These are phyloP conservation scores for Flaveria linearis DNA, from an alignment of 129 eudicot species.

Conservation along the genomic window DNA sequence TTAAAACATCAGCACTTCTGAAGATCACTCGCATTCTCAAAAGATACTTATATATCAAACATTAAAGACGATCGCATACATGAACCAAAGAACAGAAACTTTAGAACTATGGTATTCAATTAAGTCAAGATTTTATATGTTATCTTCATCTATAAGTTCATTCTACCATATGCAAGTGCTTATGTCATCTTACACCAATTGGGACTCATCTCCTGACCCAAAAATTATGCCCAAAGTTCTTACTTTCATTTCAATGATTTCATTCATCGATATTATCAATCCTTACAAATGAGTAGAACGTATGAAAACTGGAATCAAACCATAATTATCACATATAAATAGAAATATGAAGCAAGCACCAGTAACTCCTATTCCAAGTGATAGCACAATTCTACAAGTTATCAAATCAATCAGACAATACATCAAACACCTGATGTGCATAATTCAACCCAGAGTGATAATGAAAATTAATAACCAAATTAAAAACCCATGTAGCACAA, in stretches of 20 bases:
- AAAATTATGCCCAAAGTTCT: neutral
- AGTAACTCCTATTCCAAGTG: no score
- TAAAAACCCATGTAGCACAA: constrained; percentile 27
- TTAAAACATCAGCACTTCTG: no score
- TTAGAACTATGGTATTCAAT: neutral
- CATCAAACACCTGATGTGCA: constrained; percentile 32
- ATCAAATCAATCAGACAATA: constrained; percentile 16
- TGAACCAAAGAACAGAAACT: constrained; percentile 1
- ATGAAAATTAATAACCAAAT: constrained; percentile 9
- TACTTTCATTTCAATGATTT: neutral
- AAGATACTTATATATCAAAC: constrained; percentile 4
- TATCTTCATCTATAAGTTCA: constrained; percentile 8
- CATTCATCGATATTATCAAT: neutral
- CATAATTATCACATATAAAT: no score
- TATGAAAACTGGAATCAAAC: neutral
- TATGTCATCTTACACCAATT: constrained; percentile 12
- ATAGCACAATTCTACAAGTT: neutral
- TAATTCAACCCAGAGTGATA: constrained; percentile 23
- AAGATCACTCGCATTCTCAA: neutral
- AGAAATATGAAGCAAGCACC: constrained; percentile 1
- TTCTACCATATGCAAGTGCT: constrained; percentile 3
- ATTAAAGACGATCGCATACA: neutral
- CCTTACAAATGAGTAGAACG: neutral
- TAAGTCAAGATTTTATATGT: neutral
- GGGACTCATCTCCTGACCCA: neutral